Evolutionary conservation across 768 basidiomycete genomes (phyloP).

Genomic region (Tephrocybe sp.): DNA sequence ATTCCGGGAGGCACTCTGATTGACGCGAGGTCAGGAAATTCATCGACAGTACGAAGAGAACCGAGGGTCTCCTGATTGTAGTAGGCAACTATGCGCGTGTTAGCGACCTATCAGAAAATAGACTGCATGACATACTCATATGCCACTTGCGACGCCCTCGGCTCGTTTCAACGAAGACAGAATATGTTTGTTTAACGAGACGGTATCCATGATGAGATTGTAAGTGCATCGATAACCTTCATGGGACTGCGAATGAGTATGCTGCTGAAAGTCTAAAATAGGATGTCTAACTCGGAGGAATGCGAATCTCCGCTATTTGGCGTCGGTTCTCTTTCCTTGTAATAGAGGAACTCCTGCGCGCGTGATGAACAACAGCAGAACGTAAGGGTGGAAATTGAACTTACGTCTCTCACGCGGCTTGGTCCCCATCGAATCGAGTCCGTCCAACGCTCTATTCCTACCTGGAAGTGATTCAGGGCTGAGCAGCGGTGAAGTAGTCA

Average conservation of each 20-base stretch:
- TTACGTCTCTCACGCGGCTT: slow-evolving; percentile 72
- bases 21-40: slow-evolving; percentile 49
- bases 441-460: slow-evolving; percentile 81
- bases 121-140: slow-evolving; percentile 49
- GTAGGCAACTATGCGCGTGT: slow-evolving; percentile 58
- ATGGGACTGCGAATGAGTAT: background rate
- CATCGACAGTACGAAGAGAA: slow-evolving; percentile 55
- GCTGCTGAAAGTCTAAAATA: slow-evolving; percentile 31
- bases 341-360: slow-evolving; percentile 70
- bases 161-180: slow-evolving; percentile 66
- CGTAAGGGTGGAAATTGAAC: slow-evolving; percentile 19
- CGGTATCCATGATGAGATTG: slow-evolving; percentile 29
- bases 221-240: slow-evolving; percentile 22
- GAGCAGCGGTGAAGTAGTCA: slow-evolving; percentile 2
- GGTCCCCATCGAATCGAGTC: slow-evolving; percentile 80
- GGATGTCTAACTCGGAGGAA: slow-evolving; percentile 41
- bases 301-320: slow-evolving; percentile 40
- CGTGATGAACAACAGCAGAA: slow-evolving; percentile 6
- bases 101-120: slow-evolving; percentile 9
- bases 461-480: slow-evolving; percentile 32
- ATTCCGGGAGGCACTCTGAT: slow-evolving; percentile 56
- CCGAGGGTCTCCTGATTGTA: slow-evolving; percentile 64
- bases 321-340: slow-evolving; percentile 63
- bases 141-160: slow-evolving; percentile 79
- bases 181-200: slow-evolving; percentile 79